Evolutionary conservation across 2,329 filamentous ascomycete species (phyloP).

Genomic region (Penicillium concentricum): DNA sequence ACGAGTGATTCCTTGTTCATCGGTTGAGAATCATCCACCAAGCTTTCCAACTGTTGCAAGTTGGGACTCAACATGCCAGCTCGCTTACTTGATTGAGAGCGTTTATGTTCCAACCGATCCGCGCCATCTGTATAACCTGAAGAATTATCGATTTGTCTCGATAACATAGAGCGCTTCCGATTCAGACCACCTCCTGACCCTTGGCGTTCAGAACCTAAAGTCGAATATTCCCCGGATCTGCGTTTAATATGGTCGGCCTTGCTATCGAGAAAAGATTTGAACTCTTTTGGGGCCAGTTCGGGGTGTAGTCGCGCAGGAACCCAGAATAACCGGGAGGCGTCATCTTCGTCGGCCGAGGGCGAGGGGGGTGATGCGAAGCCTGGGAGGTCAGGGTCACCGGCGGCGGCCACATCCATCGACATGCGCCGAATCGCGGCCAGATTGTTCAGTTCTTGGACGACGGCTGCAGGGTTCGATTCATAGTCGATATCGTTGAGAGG

Average conservation of each 20-base stretch:
- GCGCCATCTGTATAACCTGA: constrained; percentile 78
- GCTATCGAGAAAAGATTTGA: constrained; percentile 94
- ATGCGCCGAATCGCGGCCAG: constrained; percentile 84
- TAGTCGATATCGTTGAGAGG: constrained; percentile 83
- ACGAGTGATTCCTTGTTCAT: constrained; percentile 61
- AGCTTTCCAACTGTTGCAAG: constrained; percentile 68
- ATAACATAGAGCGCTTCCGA: constrained; percentile 94
- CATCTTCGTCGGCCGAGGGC: constrained; percentile 68
- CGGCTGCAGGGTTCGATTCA: constrained; percentile 83
- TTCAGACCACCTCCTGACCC: constrained; percentile 61
- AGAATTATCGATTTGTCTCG: constrained; percentile 79
- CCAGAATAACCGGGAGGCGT: constrained; percentile 88
- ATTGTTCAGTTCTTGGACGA: constrained; percentile 90
- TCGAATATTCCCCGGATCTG: constrained; percentile 69
- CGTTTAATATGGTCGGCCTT: constrained; percentile 86
- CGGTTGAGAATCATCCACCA: constrained; percentile 76
- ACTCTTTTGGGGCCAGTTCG: constrained; percentile 90
- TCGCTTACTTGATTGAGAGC: constrained; percentile 57
- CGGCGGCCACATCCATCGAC: constrained; percentile 83
- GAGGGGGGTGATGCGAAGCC: constrained; percentile 45
- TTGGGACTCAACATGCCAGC: constrained; percentile 60
- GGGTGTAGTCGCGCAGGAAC: constrained; percentile 92
- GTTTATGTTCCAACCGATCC: constrained; percentile 72
- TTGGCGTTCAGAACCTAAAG: constrained; percentile 55
- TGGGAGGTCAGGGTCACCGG: constrained; percentile 58